phyloP scores from a whole-genome alignment of 1,284 basidiomycete species.

The Dichomitus squalens region DNA sequence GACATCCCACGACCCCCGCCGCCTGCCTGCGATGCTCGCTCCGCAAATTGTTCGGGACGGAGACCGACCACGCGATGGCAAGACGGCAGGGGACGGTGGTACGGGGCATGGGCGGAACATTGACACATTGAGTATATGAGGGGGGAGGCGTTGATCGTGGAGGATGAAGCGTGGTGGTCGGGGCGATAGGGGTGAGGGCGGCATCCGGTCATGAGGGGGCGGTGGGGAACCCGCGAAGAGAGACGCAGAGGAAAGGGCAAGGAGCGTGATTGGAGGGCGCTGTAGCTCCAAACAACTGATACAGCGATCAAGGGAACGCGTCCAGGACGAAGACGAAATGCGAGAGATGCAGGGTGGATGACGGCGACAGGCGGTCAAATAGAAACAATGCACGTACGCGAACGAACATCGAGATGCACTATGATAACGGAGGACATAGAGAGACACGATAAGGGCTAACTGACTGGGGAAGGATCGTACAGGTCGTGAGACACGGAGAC shows the following conservation, averaged over 20 bases:
- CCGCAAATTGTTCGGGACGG: slow-evolving; percentile 4
- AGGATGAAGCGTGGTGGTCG: not conserved
- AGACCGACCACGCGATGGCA: slow-evolving; percentile 12
- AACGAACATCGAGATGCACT: slow-evolving; percentile 22
- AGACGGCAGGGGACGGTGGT: slow-evolving; percentile 15
- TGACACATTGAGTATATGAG: slow-evolving; percentile 3
- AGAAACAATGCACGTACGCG: slow-evolving; percentile 21
- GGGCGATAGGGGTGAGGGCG: not conserved
- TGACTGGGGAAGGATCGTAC: slow-evolving; percentile 19
- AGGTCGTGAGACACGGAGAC: slow-evolving; percentile 28
- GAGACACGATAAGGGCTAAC: slow-evolving; percentile 11
- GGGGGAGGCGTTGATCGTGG: not conserved
- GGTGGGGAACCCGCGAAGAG: slow-evolving; percentile 4
- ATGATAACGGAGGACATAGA: slow-evolving; percentile 23
- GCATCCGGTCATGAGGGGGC: slow-evolving; percentile 2
- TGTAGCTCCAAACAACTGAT: slow-evolving; percentile 6
- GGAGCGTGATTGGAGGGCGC: slow-evolving; percentile 13
- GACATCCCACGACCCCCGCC: slow-evolving; percentile 19
- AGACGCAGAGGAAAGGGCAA: slow-evolving; percentile 10
- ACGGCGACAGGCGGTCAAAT: slow-evolving; percentile 11
- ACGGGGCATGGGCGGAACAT: slow-evolving; percentile 8
- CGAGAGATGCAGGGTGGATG: slow-evolving; percentile 5
- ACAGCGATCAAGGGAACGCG: not conserved
- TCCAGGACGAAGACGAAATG: not conserved
- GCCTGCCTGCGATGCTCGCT: slow-evolving; percentile 15